phyloP scores from a whole-genome alignment of 73 alveolate species.

The Tetrahymena elliotti region DNA sequence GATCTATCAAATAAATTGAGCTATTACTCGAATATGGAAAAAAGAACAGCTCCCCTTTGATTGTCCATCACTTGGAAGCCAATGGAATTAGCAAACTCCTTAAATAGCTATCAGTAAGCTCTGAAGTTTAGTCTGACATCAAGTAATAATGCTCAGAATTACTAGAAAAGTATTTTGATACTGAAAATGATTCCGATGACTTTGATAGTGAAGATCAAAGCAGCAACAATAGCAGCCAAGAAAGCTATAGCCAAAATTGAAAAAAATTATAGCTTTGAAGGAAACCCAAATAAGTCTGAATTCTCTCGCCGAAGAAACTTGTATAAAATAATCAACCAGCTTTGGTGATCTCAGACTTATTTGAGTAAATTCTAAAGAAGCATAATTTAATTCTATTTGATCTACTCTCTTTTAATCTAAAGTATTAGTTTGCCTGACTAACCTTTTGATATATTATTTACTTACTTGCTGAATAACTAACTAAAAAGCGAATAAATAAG shows the following conservation, averaged over 20 bases:
- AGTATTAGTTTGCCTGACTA: background rate
- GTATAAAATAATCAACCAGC: background rate
- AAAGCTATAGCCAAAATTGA: background rate
- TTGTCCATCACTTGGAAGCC: background rate
- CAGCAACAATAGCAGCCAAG: background rate
- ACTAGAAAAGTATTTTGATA: background rate
- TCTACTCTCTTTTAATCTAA: background rate
- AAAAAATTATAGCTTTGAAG: background rate
- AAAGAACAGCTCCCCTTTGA: background rate
- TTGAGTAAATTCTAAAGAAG: background rate
- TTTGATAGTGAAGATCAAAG: background rate
- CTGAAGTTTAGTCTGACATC: background rate
- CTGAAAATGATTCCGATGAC: background rate
- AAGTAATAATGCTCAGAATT: background rate
- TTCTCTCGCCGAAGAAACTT: background rate
- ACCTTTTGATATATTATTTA: background rate
- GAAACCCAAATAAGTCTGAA: background rate
- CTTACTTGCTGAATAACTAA: background rate
- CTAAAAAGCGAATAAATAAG: too few species aligned
- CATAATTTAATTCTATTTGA: background rate
- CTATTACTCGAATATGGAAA: background rate
- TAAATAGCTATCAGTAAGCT: background rate
- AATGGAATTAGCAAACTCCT: background rate
- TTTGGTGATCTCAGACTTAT: background rate
- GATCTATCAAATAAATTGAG: background rate